These are phyloP conservation scores for Paramarasmius palmivorus DNA, from an alignment of 1,284 basidiomycete species.

Conservation along the genomic window DNA sequence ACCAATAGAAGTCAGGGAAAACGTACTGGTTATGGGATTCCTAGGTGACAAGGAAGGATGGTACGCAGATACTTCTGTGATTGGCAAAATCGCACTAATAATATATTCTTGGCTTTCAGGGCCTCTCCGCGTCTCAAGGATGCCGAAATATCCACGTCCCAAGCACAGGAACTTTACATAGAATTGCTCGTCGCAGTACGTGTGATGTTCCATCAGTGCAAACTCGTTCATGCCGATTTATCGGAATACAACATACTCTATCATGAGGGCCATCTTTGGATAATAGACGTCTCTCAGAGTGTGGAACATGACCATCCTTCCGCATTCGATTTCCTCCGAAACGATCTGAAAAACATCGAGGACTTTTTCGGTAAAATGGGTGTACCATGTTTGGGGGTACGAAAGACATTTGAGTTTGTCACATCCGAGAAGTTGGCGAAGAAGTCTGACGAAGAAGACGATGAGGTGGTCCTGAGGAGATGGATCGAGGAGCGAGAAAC, in stretches of 20 bases:
- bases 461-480: slow-evolving; percentile 44
- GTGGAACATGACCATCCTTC: slow-evolving; percentile 98
- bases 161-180: slow-evolving; percentile 68
- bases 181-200: slow-evolving; percentile 84
- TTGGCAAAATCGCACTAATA: background rate
- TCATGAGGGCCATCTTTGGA: slow-evolving; percentile 80
- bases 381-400: slow-evolving; percentile 77
- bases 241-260: slow-evolving; percentile 98
- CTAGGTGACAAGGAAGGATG: slow-evolving; percentile 83
- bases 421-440: slow-evolving; percentile 55
- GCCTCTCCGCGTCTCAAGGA: slow-evolving; percentile 92
- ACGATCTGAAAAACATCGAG: slow-evolving; percentile 91
- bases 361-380: slow-evolving; percentile 87
- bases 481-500: slow-evolving; percentile 49
- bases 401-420: slow-evolving; percentile 87
- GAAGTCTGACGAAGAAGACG: slow-evolving; percentile 30
- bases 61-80: slow-evolving; percentile 40
- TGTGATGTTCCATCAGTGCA: slow-evolving; percentile 88
- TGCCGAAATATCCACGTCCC: slow-evolving; percentile 61
- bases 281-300: slow-evolving; percentile 98
- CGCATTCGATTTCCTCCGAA: slow-evolving; percentile 94
- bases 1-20: slow-evolving; percentile 92
- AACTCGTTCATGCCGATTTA: slow-evolving; percentile 95
- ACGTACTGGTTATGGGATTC: slow-evolving; percentile 97
- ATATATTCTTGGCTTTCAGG: slow-evolving; percentile 41